Percentiles rank a stretch among this genome's conserved stretches.
phyloP scores from a whole-genome alignment of 805 yeast genomes.

The Middelhovenomyces tepae region DNA sequence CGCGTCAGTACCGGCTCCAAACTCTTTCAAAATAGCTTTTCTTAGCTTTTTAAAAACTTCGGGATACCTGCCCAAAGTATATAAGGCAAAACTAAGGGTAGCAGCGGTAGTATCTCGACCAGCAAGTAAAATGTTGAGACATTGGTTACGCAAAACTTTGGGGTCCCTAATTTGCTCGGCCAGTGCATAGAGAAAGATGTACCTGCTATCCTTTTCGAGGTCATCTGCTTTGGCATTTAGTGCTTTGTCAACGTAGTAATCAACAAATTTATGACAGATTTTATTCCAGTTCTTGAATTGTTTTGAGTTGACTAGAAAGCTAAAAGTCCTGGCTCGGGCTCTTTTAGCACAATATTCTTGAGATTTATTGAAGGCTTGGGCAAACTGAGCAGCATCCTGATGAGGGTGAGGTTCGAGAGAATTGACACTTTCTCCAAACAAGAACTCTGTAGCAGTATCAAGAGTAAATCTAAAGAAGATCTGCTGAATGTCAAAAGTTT shows the following conservation, averaged over 20 bases:
- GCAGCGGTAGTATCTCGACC: slow-evolving; percentile 44
- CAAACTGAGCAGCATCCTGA: slow-evolving; percentile 19
- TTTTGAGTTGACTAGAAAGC: slow-evolving; percentile 15
- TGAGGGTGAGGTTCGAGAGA: slow-evolving; percentile 9
- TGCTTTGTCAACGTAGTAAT: slow-evolving; percentile 33
- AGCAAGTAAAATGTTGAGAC: slow-evolving; percentile 37
- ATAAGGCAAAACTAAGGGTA: slow-evolving; percentile 29
- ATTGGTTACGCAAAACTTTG: slow-evolving; percentile 34
- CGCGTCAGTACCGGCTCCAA: slow-evolving; percentile 20
- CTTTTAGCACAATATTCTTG: slow-evolving; percentile 14
- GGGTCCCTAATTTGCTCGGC: slow-evolving; percentile 37
- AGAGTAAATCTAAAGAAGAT: slow-evolving; percentile 19
- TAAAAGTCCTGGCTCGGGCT: slow-evolving; percentile 9
- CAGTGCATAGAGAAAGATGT: slow-evolving; percentile 38
- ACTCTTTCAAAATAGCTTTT: slow-evolving; percentile 16
- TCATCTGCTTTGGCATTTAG: slow-evolving; percentile 24
- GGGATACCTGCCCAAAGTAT: slow-evolving; percentile 36
- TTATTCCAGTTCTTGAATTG: slow-evolving; percentile 27
- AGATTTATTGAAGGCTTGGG: slow-evolving; percentile 16
- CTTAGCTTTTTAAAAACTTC: slow-evolving; percentile 30
- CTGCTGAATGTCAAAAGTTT: slow-evolving; percentile 14
- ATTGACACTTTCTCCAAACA: slow-evolving; percentile 19
- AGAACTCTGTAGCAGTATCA: slow-evolving; percentile 25
- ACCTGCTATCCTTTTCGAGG: slow-evolving; percentile 13
- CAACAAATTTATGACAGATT: slow-evolving; percentile 28